Conservation (phyloP, 371 early-diverging fungal genomes). For the Blastocladiella emersonii region DNA sequence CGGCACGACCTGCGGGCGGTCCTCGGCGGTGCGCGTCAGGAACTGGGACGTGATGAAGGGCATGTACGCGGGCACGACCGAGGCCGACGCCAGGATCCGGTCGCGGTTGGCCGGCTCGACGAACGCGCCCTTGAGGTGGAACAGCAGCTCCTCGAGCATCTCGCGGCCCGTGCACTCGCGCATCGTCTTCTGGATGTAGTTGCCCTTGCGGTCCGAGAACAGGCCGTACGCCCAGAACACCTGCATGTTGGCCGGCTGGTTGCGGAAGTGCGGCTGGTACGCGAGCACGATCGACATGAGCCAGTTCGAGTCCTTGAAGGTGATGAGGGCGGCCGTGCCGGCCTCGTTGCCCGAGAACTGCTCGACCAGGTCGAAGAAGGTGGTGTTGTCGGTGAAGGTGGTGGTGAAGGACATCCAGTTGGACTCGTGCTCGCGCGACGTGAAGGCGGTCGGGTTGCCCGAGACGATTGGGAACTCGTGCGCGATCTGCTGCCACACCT, state of each 20-base stretch:
- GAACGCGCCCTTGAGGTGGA: conserved; percentile 3
- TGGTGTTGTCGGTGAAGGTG: conserved; percentile 7
- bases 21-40: conserved; percentile 10
- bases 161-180: conserved; percentile 15
- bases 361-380: conserved; percentile 9
- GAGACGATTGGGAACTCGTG: conserved; percentile 10
- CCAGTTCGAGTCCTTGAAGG: conserved; percentile 15
- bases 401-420: conserved; percentile 12
- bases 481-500: conserved; percentile 13
- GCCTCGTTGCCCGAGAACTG: conserved; percentile 11
- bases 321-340: conserved; percentile 16
- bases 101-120: background rate
- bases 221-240: conserved; percentile 17
- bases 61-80: conserved; percentile 12
- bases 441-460: conserved; percentile 12
- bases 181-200: conserved; percentile 18
- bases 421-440: background rate
- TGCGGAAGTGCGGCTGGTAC: conserved; percentile 14
- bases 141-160: conserved; percentile 11
- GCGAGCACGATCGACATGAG: conserved; percentile 12
- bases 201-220: conserved; percentile 10
- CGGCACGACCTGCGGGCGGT: conserved; percentile 15
- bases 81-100: conserved; percentile 5
- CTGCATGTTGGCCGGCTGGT: conserved; percentile 11
- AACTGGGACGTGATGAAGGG: conserved; percentile 16